These are phyloP conservation scores for Rhamnella rubrinervis DNA, from an alignment of 331 rosid species.

Conservation along the genomic window DNA sequence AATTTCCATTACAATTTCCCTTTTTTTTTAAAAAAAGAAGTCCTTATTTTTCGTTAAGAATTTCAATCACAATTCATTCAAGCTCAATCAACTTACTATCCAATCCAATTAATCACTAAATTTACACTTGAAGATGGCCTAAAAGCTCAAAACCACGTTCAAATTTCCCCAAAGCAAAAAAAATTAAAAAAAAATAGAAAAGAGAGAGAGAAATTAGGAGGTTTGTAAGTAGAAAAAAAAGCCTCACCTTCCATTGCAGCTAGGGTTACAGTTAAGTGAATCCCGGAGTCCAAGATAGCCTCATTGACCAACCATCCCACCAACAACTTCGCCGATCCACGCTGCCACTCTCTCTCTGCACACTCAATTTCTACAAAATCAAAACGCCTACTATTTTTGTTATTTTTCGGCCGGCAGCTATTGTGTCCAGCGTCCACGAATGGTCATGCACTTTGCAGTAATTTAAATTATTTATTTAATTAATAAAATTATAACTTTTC, in stretches of 20 bases:
- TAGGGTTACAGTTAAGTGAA: conserved; percentile 12
- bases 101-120: not conserved
- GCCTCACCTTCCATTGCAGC: conserved; percentile 30
- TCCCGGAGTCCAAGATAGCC: conserved; percentile 13
- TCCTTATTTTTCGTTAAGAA: too few species aligned
- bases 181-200: too few species aligned
- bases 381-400: too few species aligned
- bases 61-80: too few species aligned
- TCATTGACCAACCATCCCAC: conserved; percentile 22
- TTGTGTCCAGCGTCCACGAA: too few species aligned
- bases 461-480: too few species aligned
- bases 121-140: not conserved
- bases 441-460: too few species aligned
- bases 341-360: not conserved
- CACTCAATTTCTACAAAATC: too few species aligned
- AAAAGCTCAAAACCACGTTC: not conserved
- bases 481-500: not conserved
- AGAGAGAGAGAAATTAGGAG: not conserved
- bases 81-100: too few species aligned
- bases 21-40: too few species aligned
- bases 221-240: not conserved
- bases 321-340: conserved; percentile 21
- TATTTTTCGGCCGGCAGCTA: too few species aligned
- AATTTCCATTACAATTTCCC: too few species aligned
- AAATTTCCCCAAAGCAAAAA: not conserved